A percentile compares a stretch with the other conserved stretches of the same genome.
Evolutionary conservation across 495 filamentous ascomycete genomes (phyloP).

Genomic region (Penicillium soppii): DNA sequence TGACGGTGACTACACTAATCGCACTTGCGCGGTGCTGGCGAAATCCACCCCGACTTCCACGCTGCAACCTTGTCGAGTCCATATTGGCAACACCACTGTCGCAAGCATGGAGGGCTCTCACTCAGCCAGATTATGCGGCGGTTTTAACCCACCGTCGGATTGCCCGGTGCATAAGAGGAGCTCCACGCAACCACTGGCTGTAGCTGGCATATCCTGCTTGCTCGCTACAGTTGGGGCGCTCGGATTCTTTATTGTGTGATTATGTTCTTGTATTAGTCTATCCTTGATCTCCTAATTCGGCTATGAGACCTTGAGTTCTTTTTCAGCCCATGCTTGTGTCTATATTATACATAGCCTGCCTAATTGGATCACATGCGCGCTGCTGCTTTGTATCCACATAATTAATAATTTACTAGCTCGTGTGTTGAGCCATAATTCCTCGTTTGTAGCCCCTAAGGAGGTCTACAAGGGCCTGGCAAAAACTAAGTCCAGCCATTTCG

Average conservation of each 20-base stretch:
- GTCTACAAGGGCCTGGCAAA: no score
- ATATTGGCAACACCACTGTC: neutral
- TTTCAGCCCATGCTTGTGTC: no score
- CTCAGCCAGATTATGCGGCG: no score
- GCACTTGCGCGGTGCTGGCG: neutral
- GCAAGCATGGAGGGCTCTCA: conserved; percentile 1
- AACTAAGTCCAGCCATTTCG: no score
- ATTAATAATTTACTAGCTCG: no score
- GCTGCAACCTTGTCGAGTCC: neutral
- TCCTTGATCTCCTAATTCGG: neutral
- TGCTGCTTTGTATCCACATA: no score
- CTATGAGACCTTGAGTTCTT: neutral
- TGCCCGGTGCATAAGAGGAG: neutral
- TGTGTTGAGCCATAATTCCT: no score
- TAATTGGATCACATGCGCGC: no score
- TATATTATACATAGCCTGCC: no score
- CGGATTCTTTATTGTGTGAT: neutral
- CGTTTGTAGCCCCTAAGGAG: no score
- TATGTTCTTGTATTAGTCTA: no score
- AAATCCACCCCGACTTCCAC: neutral
- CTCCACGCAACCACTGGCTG: neutral
- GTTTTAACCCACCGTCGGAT: neutral
- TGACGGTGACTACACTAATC: neutral
- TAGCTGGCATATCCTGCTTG: neutral
- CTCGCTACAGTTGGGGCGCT: neutral